Conservation (phyloP, 192 early-diverging fungal genomes). For the Coemansia aciculifera region DNA sequence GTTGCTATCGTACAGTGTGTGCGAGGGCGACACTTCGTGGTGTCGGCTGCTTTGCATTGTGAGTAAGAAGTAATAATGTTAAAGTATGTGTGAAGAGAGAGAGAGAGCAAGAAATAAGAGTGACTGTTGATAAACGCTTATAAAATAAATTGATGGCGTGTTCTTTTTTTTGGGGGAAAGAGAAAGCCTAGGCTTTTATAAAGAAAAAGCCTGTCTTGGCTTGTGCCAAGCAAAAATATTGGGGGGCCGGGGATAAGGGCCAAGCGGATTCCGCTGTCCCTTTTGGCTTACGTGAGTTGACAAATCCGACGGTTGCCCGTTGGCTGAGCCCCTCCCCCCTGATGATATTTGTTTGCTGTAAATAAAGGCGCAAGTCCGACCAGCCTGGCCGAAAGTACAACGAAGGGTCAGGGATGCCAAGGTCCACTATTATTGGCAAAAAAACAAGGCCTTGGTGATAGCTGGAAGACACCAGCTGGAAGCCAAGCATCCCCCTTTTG, state of each 20-base stretch:
- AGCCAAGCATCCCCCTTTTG: neutral
- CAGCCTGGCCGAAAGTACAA: neutral
- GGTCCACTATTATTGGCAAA: neutral
- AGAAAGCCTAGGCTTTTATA: neutral
- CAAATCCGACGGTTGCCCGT: neutral
- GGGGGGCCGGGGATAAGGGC: conserved; percentile 8
- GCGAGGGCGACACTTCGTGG: conserved; percentile 49
- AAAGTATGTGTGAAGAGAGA: neutral
- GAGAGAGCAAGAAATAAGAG: conserved; percentile 10
- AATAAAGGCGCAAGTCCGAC: neutral
- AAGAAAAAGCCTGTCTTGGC: conserved; percentile 1
- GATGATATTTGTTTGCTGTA: neutral
- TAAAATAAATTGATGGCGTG: conserved; percentile 3
- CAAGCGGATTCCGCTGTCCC: neutral
- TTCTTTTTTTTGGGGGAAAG: conserved; percentile 1
- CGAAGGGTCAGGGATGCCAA: conserved; percentile 4
- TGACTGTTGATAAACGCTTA: conserved; percentile 3
- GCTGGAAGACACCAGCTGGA: neutral
- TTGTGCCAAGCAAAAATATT: neutral
- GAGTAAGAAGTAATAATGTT: neutral
- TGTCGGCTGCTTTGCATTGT: conserved; percentile 35
- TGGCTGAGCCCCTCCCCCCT: neutral
- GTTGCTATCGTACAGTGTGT: conserved; percentile 39
- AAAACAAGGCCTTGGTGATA: neutral
- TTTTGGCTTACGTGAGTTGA: conserved; percentile 5